These are phyloP conservation scores for Rosa hybrid DNA, from an alignment of 331 rosid species.

Conservation along the genomic window DNA sequence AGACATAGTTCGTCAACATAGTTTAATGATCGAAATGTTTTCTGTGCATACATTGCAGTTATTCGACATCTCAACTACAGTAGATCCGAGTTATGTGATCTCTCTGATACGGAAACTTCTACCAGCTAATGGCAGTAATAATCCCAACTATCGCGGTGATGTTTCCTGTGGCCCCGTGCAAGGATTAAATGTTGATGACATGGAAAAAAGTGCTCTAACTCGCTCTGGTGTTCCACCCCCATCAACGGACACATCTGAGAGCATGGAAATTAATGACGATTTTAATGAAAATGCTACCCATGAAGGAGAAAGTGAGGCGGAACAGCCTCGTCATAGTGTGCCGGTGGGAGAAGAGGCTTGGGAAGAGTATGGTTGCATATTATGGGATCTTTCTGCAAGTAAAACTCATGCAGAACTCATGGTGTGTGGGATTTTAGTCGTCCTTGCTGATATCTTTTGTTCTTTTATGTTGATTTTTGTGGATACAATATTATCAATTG, in stretches of 20 bases:
- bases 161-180: constrained; percentile 23
- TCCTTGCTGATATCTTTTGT: not conserved
- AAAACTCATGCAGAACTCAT: constrained; percentile 83
- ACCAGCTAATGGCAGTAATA: constrained; percentile 41
- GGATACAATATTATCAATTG: not conserved
- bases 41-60: constrained; percentile 46
- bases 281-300: constrained; percentile 28
- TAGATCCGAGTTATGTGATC: constrained; percentile 87
- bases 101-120: constrained; percentile 85
- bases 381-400: constrained; percentile 91
- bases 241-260: constrained; percentile 28
- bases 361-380: constrained; percentile 89
- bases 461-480: constrained; percentile 9
- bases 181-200: constrained; percentile 14
- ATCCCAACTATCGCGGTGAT: constrained; percentile 7
- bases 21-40: not conserved
- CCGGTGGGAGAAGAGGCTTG: constrained; percentile 46
- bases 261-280: constrained; percentile 48
- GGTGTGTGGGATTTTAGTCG: constrained; percentile 42
- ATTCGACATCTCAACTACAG: constrained; percentile 86
- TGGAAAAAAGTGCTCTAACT: constrained; percentile 34
- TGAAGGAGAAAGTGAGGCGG: constrained; percentile 33
- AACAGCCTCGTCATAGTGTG: constrained; percentile 22
- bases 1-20: not conserved
- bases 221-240: constrained; percentile 11